These are phyloP conservation scores for Stellera chamaejasme DNA, from an alignment of 345 rosid species.

Conservation along the genomic window DNA sequence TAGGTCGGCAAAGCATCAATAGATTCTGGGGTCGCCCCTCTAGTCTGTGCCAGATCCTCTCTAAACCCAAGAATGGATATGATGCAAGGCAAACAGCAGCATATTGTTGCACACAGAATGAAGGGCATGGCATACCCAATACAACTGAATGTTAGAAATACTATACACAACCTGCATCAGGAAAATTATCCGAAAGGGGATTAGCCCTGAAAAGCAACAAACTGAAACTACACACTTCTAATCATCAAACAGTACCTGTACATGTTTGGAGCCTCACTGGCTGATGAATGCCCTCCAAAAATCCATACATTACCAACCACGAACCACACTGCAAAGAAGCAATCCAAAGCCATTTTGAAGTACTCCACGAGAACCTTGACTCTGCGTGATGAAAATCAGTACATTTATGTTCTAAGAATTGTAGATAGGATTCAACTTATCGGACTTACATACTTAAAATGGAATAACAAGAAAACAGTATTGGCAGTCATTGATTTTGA, in stretches of 20 bases:
- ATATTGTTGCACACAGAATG: conserved; percentile 91
- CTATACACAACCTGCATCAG: conserved; percentile 82
- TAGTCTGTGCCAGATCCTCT: conserved; percentile 78
- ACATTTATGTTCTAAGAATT: not conserved
- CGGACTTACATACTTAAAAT: not conserved
- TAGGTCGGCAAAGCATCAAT: conserved; percentile 81
- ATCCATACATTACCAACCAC: conserved; percentile 99
- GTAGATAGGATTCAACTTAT: not conserved
- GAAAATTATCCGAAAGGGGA: conserved; percentile 1
- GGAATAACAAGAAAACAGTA: not conserved
- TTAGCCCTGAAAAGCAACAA: conserved; percentile 8
- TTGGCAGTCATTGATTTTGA: not conserved
- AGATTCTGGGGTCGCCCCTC: conserved; percentile 92
- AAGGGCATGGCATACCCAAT: conserved; percentile 99
- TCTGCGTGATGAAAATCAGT: conserved; percentile 29
- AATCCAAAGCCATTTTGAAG: conserved; percentile 94
- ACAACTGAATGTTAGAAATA: conserved; percentile 91
- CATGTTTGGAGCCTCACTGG: conserved; percentile 84
- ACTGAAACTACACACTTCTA: not conserved
- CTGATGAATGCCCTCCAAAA: conserved; percentile 93
- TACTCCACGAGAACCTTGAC: conserved; percentile 78
- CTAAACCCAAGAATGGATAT: conserved; percentile 87
- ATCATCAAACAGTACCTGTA: conserved; percentile 45
- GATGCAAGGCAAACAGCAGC: conserved; percentile 96
- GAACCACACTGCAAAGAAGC: conserved; percentile 99